Evolutionary conservation across 345 rosid genomes (phyloP), one percentile per base, ranked within the genome.

Genomic region (Erodium maritimum): DNA sequence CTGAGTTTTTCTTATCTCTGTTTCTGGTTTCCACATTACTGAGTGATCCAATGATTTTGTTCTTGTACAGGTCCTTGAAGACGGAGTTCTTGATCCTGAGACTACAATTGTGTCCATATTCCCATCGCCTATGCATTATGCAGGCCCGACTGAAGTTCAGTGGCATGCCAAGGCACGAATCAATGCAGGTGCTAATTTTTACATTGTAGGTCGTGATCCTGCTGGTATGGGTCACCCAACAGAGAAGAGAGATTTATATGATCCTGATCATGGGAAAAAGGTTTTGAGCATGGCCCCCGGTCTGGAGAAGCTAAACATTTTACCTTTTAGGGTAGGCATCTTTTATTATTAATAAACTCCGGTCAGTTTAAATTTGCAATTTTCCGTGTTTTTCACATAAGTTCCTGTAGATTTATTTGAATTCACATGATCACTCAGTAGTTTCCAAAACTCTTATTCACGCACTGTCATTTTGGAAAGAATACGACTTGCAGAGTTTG

Each of bases 81-180:
- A 90, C 60, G 91, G 95, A 60, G 76, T 90, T 64, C 99, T 87
- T 73, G 90, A 93, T 58, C 97, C 91, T 4, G 71, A 82, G 65
- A 93, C 95, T 57, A 93, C 99, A 5, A 81, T 93, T 16, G 96
- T 93, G 37, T 70, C 96, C n/a, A 90, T 89, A 63, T 93, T 93
- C 66, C 97, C 97, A 3, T 93, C 99, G 24, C 99, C 97, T 1
- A 87, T 93, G 99, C 96, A 85, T 69, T 89, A 93, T 70, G 97
- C 97, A 13, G 96, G 99, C 72, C 99, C 99, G 62, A 93, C 99
- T 0, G 99, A 93, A 82, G 99, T 90, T 42, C 97, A 93, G 37
- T 90, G 99, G 99, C 99, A 93, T 63, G 99, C 99, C 64, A 93
- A 93, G 78, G 97, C 88, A 59, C 77, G 97, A 65, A 76, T 90